Conservation (phyloP, 768 basidiomycete genomes). For the Rhizopogon vulgaris region DNA sequence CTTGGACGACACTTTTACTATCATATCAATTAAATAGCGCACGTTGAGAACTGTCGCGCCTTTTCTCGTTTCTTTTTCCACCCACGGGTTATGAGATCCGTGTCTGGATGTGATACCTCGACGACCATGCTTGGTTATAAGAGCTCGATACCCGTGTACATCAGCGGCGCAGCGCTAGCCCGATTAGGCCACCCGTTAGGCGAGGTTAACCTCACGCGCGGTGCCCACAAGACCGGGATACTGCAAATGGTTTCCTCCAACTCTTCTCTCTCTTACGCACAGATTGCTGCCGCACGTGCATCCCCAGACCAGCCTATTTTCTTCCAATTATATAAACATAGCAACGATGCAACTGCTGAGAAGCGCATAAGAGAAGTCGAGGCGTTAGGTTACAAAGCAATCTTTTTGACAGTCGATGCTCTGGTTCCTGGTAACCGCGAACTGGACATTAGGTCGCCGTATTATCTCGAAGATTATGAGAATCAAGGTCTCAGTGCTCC, state of each 20-base stretch:
- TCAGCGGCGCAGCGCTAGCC: slow-evolving; percentile 79
- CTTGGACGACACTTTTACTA: slow-evolving; percentile 10
- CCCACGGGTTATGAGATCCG: slow-evolving; percentile 70
- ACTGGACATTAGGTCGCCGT: slow-evolving; percentile 60
- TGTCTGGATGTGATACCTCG: slow-evolving; percentile 60
- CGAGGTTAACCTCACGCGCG: slow-evolving; percentile 76
- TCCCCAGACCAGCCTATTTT: slow-evolving; percentile 57
- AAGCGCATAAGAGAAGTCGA: slow-evolving; percentile 68
- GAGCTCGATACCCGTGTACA: slow-evolving; percentile 75
- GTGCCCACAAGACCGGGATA: slow-evolving; percentile 56
- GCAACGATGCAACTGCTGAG: slow-evolving; percentile 58
- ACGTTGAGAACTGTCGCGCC: slow-evolving; percentile 68
- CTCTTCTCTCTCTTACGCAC: slow-evolving; percentile 59
- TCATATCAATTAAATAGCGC: slow-evolving; percentile 32
- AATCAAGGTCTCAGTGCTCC: slow-evolving; percentile 23
- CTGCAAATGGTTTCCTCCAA: slow-evolving; percentile 86
- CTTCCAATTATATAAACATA: slow-evolving; percentile 85
- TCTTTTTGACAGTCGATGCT: slow-evolving; percentile 90
- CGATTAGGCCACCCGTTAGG: slow-evolving; percentile 86
- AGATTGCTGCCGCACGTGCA: slow-evolving; percentile 53
- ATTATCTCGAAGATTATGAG: slow-evolving; percentile 51
- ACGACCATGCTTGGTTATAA: slow-evolving; percentile 68
- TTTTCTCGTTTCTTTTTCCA: slow-evolving; percentile 84
- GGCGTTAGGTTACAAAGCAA: slow-evolving; percentile 73
- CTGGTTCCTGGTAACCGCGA: slow-evolving; percentile 80